phyloP scores from a whole-genome alignment of 2,329 filamentous ascomycete genomes.

The Scleromitrula shiraiana region DNA sequence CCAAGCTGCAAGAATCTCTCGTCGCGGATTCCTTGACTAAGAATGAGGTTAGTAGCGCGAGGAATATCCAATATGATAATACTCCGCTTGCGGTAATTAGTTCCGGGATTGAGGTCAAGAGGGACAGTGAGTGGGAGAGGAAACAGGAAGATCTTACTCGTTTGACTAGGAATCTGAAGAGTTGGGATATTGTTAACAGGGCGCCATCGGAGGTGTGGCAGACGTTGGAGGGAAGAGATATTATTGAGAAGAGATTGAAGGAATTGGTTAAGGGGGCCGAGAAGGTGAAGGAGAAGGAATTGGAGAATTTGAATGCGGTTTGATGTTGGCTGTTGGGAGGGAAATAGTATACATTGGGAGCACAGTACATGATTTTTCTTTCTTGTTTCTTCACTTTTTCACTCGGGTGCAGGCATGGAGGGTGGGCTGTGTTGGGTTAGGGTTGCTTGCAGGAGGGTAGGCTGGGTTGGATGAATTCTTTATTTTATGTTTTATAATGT shows the following conservation, averaged over 20 bases:
- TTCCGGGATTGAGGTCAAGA: constrained; percentile 63
- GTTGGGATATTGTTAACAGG: constrained; percentile 80
- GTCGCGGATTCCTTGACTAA: constrained; percentile 78
- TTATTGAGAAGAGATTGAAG: constrained; percentile 71
- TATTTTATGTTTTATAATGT: background rate
- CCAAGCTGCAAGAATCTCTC: constrained; percentile 85
- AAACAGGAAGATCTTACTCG: constrained; percentile 79
- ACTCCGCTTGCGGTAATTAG: constrained; percentile 76
- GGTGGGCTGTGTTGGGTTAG: background rate
- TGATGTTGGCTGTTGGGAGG: background rate
- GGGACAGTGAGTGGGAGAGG: constrained; percentile 65
- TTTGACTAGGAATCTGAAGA: constrained; percentile 68
- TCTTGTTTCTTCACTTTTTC: background rate
- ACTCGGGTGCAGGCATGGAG: background rate
- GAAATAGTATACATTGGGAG: background rate
- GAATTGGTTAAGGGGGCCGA: constrained; percentile 48
- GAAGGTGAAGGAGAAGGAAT: background rate
- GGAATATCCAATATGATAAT: constrained; percentile 68
- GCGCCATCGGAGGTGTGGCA: constrained; percentile 85
- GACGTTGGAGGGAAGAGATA: constrained; percentile 59
- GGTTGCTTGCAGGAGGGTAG: no score
- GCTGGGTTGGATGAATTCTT: background rate
- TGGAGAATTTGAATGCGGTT: background rate
- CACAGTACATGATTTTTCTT: background rate
- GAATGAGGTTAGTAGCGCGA: constrained; percentile 71